Base-by-base conservation (phyloP, 1,284 basidiomycete species). In the Phylloboletellus chloephorus region DNA sequence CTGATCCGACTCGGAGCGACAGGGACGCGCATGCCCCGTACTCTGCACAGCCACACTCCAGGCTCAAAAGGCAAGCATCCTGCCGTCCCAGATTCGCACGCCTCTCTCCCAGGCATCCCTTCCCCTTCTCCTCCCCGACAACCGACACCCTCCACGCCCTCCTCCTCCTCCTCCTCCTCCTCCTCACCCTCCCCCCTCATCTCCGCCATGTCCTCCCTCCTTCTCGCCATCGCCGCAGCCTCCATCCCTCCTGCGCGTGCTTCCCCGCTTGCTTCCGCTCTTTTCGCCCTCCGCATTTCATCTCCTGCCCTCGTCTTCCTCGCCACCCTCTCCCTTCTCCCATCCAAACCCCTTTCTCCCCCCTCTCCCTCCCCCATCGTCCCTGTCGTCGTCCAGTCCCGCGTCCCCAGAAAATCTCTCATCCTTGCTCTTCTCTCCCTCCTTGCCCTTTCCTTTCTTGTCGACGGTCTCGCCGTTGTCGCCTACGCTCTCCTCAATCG, bases 381-480 rank as follows among this genome's bases (percentile, higher is more conserved):
- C 16, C 66, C 80, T 35, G 85, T 89, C 59, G 78, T 89, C 60
- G 76, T 87, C 54, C 75, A 81, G 41, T 73, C 76, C 47, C 69
- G 71, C 43, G 67, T 78, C 41, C 88, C 88, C 32, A 81, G 88
- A 60, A 77, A 82, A 44, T 73, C 74, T 38, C 64, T 79, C 50
- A 87, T 91, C 60, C 70, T 88, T 41, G 62, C 69, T 39, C 67
- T 88, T 51, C 70, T 90, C 39, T 76, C 79, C 42, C 68, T 88
- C 37, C 56, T 79, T 63, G 80, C 92, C 68, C 50, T 94, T 67
- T 72, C 92, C 62, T 80, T 89, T 76, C 77, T 98, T 69, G 67
- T 92, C 66, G 76, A 98, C 74, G 73, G 94, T 42, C 65, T 84
- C 37, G 68, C 79, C 7, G 82, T 85, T 53, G 75, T 81, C 37